Base-by-base conservation (phyloP, 1,284 basidiomycete species). In the Veloboletus limbatus region DNA sequence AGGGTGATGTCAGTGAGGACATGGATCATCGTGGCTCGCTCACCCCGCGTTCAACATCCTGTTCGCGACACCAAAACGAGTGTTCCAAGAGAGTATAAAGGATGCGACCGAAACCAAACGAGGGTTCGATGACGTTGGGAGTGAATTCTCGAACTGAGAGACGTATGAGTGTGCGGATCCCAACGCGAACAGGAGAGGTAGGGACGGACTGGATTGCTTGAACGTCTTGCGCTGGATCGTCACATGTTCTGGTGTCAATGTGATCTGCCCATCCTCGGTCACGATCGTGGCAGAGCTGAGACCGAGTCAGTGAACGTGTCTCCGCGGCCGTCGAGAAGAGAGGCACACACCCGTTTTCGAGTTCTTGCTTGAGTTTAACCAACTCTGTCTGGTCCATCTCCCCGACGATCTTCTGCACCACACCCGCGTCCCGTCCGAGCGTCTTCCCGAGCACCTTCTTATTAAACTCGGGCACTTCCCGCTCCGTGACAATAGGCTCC, bases 111-210 rank as follows among this genome's bases (percentile, higher is more conserved):
- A 99, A 85, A 58, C 97, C 96, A 69, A 98, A 98, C 16, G 97
- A 99, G 22, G 96, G 96, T 69, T 98, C 96, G 65, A 98, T 97
- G 68, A 99, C 96, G 71, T 98, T 98, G 38, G 96, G 96, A 39
- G 85, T 92, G 69, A 82, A 98, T 70, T 97, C 95, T 59, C 96
- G 90, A 54, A 93, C 93, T 51, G 43, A 24, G 43, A 53, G 45
- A 47, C 21, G 1, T 0, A 40, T 59, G 14, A 61, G 55, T n/a
- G 16, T 48, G 55, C 41, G 52, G 50, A 47, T 47, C 48, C 13
- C 5, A 20, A 9, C 13, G 20, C 35, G 50, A 45, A 51, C 33
- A 24, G 11, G 11, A 24, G 14, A 9, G 21, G 30, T 11, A 24
- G 3, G 22, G 3, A 74, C 88, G 60, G 56, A 92, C 92, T 77